Percentiles rank a stretch among this genome's conserved stretches.
Evolutionary conservation across 139 green algal species (phyloP).

Genomic region (Auxenochlorella protothecoides): DNA sequence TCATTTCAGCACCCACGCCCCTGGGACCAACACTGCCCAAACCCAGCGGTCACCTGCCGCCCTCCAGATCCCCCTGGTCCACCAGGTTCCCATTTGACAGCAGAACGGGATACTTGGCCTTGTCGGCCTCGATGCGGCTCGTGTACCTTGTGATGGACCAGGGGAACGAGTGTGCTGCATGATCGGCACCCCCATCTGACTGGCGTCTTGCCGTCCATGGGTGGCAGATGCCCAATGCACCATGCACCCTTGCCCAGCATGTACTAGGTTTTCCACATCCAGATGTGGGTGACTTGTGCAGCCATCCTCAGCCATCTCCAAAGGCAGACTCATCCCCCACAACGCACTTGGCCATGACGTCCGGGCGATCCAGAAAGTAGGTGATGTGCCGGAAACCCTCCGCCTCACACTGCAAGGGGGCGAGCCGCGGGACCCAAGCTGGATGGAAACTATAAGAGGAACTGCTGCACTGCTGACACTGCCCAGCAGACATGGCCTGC

Average conservation of each 20-base stretch:
- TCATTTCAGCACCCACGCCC: no score
- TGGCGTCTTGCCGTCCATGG: no score
- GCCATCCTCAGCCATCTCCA: no score
- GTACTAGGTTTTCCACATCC: no score
- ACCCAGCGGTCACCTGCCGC: constrained; percentile 7
- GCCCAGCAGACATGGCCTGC: background rate
- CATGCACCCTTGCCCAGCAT: no score
- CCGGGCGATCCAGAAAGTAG: constrained; percentile 87
- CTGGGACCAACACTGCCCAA: no score
- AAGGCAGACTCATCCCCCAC: background rate
- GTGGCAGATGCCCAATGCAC: no score
- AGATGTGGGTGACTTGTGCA: no score
- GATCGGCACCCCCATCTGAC: constrained; percentile 24
- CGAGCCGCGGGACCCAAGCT: background rate
- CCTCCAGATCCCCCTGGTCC: constrained; percentile 58
- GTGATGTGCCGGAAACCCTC: constrained; percentile 97
- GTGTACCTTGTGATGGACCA: constrained; percentile 57
- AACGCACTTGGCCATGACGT: constrained; percentile 48
- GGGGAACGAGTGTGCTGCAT: background rate
- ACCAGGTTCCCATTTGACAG: constrained; percentile 96
- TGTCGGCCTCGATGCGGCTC: constrained; percentile 81
- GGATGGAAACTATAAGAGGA: background rate
- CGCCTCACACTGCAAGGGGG: constrained; percentile 83
- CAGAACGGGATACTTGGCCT: constrained; percentile 86
- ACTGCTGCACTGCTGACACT: constrained; percentile 1